phyloP scores from a whole-genome alignment of 148 eudicot species.

The Rhododendron vialii region DNA sequence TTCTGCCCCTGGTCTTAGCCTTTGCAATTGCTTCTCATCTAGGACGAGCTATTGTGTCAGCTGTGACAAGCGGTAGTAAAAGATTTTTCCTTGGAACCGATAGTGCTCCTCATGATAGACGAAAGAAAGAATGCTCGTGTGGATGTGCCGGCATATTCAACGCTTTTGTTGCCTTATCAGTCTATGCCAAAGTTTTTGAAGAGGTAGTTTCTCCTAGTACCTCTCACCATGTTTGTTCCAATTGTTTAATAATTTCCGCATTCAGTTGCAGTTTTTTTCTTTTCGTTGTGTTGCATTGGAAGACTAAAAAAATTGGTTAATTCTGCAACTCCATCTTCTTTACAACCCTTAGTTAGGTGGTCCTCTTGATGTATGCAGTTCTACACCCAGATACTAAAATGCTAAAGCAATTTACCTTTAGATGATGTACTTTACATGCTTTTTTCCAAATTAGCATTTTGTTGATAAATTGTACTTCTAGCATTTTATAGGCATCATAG shows the following conservation, averaged over 20 bases:
- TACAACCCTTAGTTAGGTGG: background rate
- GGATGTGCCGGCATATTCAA: conserved; percentile 96
- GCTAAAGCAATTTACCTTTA: background rate
- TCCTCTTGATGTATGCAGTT: background rate
- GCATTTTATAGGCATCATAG: background rate
- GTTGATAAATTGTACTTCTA: background rate
- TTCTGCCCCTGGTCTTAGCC: background rate
- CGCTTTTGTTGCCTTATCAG: conserved; percentile 80
- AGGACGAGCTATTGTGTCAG: conserved; percentile 79
- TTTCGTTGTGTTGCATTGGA: background rate
- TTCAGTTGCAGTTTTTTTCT: background rate
- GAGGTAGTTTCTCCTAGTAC: conserved; percentile 44
- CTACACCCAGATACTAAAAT: background rate
- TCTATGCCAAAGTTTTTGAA: conserved; percentile 84
- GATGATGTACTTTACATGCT: background rate
- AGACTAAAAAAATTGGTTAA: background rate
- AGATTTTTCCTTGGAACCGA: conserved; percentile 91
- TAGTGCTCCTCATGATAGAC: conserved; percentile 91
- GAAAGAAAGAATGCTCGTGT: conserved; percentile 62
- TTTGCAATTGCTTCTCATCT: background rate
- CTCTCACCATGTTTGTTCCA: conserved; percentile 3
- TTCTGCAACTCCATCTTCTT: background rate
- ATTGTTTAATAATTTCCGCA: background rate
- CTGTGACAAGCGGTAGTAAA: conserved; percentile 83
- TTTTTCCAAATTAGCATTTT: background rate